phyloP scores from a whole-genome alignment of 1,139 yeast genomes.

The Kodamaea anthophila region DNA sequence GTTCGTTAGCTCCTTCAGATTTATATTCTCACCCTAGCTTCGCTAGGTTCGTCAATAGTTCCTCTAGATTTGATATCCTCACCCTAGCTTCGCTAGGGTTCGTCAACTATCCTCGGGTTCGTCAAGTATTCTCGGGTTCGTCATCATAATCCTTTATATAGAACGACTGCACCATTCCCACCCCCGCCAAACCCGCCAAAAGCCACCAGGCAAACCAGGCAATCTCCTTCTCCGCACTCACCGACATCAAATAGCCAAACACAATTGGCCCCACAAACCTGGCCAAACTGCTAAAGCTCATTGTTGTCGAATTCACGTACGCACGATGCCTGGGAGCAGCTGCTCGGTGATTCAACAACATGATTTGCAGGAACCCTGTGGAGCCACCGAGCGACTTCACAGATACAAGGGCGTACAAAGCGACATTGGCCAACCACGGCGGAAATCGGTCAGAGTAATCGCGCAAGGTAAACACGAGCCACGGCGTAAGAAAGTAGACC shows the following conservation, averaged over 20 bases:
- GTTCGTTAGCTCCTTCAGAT: too few relatives aligned
- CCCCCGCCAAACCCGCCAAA: conserved; percentile 14
- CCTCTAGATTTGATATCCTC: too few relatives aligned
- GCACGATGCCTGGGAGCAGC: conserved; percentile 20
- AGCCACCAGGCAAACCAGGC: conserved; percentile 20
- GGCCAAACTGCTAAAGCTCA: conserved; percentile 19
- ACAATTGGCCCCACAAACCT: conserved; percentile 18
- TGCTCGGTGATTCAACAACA: conserved; percentile 19
- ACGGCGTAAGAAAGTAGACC: conserved; percentile 45
- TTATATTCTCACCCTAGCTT: too few relatives aligned
- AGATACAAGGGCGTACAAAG: conserved; percentile 24
- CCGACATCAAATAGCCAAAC: conserved; percentile 17
- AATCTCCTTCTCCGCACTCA: conserved; percentile 12
- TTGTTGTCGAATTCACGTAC: conserved; percentile 18
- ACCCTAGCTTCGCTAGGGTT: too few relatives aligned
- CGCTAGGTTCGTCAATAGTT: too few relatives aligned
- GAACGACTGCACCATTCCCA: conserved; percentile 14
- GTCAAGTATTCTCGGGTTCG: neutral
- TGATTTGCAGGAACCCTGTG: conserved; percentile 18
- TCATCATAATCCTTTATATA: conserved; percentile 15
- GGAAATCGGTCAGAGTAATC: conserved; percentile 23
- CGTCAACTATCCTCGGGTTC: neutral
- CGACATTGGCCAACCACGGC: conserved; percentile 17
- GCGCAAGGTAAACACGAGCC: conserved; percentile 37
- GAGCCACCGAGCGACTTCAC: conserved; percentile 16